Evolutionary conservation across 805 yeast species (phyloP).

Genomic region (Kuraishia hungarica): DNA sequence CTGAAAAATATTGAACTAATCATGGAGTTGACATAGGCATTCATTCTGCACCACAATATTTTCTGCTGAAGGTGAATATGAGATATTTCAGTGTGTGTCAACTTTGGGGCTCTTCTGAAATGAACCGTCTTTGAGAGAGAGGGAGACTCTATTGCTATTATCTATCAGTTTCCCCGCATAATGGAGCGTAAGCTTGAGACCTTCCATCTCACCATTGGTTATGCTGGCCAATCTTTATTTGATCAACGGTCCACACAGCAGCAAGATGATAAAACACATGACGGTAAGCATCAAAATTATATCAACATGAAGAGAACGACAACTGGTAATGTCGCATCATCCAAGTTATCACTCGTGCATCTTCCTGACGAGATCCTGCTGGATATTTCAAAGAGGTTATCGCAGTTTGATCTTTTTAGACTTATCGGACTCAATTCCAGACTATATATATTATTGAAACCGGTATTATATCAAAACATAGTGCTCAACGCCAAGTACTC

Average conservation of each 20-base stretch:
- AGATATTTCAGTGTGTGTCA: not conserved
- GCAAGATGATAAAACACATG: not conserved
- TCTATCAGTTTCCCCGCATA: not conserved
- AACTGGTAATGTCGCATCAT: not conserved
- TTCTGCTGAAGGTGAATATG: not conserved
- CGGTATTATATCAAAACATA: not conserved
- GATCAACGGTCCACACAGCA: not conserved
- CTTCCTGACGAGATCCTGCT: not conserved
- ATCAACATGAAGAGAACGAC: not conserved
- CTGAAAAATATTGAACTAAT: not conserved
- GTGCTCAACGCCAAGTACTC: not conserved
- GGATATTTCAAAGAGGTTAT: not conserved
- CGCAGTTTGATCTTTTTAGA: not conserved
- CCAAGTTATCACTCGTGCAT: not conserved
- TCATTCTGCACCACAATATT: too few relatives aligned
- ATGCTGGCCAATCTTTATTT: not conserved
- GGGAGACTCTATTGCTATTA: not conserved
- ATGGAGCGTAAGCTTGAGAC: not conserved
- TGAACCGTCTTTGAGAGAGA: not conserved
- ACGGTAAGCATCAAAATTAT: not conserved
- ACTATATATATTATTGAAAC: not conserved
- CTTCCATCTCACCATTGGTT: not conserved
- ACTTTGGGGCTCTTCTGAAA: not conserved
- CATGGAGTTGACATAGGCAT: not conserved
- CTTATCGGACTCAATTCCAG: not conserved